Evolutionary conservation across 2,329 filamentous ascomycete genomes (phyloP).

Genomic region (Ploettnerulaceae sp.): DNA sequence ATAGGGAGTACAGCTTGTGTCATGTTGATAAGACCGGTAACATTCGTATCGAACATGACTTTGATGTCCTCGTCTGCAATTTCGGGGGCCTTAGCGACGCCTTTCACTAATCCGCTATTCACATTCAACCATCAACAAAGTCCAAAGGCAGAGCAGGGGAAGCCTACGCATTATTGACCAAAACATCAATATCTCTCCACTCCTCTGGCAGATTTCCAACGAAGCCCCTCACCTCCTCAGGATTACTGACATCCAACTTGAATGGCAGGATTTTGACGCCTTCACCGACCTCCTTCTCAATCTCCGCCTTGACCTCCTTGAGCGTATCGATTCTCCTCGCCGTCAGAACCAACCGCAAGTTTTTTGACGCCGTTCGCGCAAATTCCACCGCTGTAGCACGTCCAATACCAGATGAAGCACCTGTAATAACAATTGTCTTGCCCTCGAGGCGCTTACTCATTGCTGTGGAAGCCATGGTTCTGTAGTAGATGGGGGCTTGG

Average conservation of each 20-base stretch:
- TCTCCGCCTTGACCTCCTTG: conserved; percentile 70
- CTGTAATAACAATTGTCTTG: conserved; percentile 90
- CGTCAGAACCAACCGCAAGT: conserved; percentile 80
- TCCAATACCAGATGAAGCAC: conserved; percentile 90
- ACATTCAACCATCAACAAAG: conserved; percentile 34
- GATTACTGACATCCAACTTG: conserved; percentile 80
- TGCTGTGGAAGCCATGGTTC: conserved; percentile 59
- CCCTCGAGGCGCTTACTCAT: conserved; percentile 79
- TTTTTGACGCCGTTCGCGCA: conserved; percentile 73
- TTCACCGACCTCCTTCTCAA: conserved; percentile 68
- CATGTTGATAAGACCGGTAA: conserved; percentile 92
- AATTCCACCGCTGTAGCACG: conserved; percentile 83
- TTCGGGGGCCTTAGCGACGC: conserved; percentile 77
- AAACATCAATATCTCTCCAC: conserved; percentile 77
- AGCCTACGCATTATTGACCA: conserved; percentile 83
- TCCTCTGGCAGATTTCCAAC: conserved; percentile 70
- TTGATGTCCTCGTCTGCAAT: conserved; percentile 80
- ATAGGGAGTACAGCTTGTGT: conserved; percentile 84
- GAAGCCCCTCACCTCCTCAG: conserved; percentile 68
- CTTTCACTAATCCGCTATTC: conserved; percentile 76
- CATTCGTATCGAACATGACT: conserved; percentile 88
- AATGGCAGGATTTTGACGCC: conserved; percentile 80
- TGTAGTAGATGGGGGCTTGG: conserved; percentile 6
- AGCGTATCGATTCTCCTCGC: conserved; percentile 80
- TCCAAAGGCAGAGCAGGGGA: neutral